A percentile compares a stretch with the other conserved stretches of the same genome.
Evolutionary conservation across 306 rosid species (phyloP).

Genomic region (Gastrolobium bilobum): DNA sequence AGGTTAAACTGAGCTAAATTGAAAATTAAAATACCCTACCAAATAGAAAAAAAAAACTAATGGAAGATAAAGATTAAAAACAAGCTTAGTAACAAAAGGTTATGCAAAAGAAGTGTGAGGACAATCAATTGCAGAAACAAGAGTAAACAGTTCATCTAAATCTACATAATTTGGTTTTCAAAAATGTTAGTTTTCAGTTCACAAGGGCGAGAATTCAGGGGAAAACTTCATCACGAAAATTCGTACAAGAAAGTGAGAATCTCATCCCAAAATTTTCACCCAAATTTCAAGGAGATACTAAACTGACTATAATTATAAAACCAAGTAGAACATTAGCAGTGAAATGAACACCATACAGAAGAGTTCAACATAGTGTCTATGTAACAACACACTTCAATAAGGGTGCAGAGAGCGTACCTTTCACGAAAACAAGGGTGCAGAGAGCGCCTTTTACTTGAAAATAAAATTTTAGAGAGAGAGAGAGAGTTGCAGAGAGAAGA

Average conservation of each 20-base stretch:
- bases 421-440: too few relatives aligned
- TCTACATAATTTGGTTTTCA: not conserved
- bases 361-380: conserved; percentile 20
- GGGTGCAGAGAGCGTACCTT: too few relatives aligned
- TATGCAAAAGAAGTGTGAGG: not conserved
- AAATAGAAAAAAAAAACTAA: conserved; percentile 3
- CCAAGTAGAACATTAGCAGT: conserved; percentile 3
- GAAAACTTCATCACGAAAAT: conserved; percentile 14
- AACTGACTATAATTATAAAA: not conserved
- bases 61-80: not conserved
- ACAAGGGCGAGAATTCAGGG: not conserved
- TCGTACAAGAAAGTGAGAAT: not conserved
- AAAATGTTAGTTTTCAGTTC: conserved; percentile 2
- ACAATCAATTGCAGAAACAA: conserved; percentile 12
- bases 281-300: not conserved
- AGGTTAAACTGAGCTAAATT: too few relatives aligned
- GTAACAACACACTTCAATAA: conserved; percentile 14
- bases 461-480: too few relatives aligned
- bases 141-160: not conserved
- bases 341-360: conserved; percentile 24
- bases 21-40: conserved; percentile 14
- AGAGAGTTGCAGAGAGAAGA: too few relatives aligned
- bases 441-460: too few relatives aligned
- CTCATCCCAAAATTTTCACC: conserved; percentile 8
- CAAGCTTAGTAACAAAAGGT: too few relatives aligned